Evolutionary conservation across 495 filamentous ascomycete species (phyloP), one percentile per base, ranked within the genome.

Genomic region (Clavariopsis aquatica): DNA sequence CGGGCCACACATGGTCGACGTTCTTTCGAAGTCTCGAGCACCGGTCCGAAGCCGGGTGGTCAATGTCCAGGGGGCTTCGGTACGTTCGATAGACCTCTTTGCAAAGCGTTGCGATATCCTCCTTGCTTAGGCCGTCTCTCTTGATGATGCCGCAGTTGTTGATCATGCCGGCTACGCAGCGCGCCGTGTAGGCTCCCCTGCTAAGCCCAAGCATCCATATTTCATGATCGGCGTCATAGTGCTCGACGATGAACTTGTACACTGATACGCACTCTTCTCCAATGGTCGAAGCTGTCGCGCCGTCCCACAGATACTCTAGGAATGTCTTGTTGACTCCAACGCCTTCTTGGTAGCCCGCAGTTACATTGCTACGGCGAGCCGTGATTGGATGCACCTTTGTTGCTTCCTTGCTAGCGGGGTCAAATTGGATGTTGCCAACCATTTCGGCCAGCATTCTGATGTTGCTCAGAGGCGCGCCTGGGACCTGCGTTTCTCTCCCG

Each of bases 161-260:
- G 59, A 68, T 68, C 65, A 68, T 68, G 31, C 65, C 65, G 4
- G 67, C 67, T 2, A 69, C 62, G 36, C 62, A 62, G 26, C 67
- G 62, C 0, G 47, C 52, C 1, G 67, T 69, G 46, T 56, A 69
- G 8, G 62, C 51, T 10, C 67, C 62, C 9, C 67, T 28, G 34
- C 62, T 65, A 31, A 69, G 52, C 2, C 67, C 67, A 46, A 69
- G 66, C 15, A 66, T 43, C 51, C 51, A 69, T 12, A 69, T 66
- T 36, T 69, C 67, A 38, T 62, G 28, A 12, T 59, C 46, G 2
- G 26, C 29, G 2, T 28, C 49, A 26, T 31, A 68, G 34, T 68
- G 19, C 19, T 68, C 28, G 15, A 68, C 65, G 34, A 68, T 68
- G 52, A 29, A 68, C n/a, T 54, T 51, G 60, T 69, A 61, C 43